These are phyloP conservation scores for Mycena polygramma DNA, from an alignment of 768 basidiomycete species.

Conservation along the genomic window DNA sequence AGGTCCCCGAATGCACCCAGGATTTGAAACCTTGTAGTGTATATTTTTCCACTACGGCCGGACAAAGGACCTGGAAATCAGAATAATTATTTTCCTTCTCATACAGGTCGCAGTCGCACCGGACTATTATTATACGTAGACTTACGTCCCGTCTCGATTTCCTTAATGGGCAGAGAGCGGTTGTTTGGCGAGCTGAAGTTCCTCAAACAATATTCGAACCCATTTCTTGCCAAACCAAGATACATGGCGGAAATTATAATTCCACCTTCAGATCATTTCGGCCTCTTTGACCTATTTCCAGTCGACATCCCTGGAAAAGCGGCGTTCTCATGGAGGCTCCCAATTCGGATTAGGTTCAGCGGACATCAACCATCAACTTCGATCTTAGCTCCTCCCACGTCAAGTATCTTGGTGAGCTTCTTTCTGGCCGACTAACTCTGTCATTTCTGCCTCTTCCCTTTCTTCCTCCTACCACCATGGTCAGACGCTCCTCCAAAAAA, in stretches of 20 bases:
- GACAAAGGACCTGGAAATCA: too few species aligned
- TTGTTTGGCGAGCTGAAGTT: constrained; percentile 5
- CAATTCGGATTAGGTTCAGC: constrained; percentile 3
- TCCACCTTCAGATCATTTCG: too few species aligned
- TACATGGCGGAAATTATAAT: neutral
- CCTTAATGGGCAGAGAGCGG: constrained; percentile 13
- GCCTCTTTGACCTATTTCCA: too few species aligned
- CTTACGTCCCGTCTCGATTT: neutral
- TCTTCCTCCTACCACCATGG: constrained; percentile 13
- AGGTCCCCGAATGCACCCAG: too few species aligned
- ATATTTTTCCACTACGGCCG: too few species aligned
- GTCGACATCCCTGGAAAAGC: neutral
- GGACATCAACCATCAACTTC: constrained; percentile 14
- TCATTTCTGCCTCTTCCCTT: neutral
- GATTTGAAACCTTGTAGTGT: too few species aligned
- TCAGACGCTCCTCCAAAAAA: constrained; percentile 12
- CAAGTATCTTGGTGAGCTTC: neutral
- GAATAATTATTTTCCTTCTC: neutral
- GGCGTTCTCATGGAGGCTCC: neutral
- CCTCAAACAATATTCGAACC: neutral
- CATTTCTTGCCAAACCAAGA: neutral
- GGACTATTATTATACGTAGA: neutral
- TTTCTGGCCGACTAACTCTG: too few species aligned
- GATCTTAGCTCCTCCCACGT: constrained; percentile 19
- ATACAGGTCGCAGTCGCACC: neutral